Percentiles rank a stretch among this genome's conserved stretches.
These are phyloP conservation scores for Hsuehochloa calcarea DNA, from an alignment of 176 grass and related monocot genomes.

Conservation along the genomic window DNA sequence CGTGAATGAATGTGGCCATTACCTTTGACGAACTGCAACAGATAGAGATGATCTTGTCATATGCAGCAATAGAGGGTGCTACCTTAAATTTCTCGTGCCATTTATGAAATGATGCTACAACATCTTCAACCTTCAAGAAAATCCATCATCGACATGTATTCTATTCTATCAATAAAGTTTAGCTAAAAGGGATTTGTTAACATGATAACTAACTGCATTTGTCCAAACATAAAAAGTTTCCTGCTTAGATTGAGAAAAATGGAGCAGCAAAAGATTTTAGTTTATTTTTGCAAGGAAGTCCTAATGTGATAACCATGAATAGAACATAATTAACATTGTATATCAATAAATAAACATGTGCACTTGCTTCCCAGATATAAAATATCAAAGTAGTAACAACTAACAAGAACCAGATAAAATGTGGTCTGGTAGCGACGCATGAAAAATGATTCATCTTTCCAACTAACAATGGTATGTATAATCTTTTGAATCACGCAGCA, in stretches of 20 bases:
- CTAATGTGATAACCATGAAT: constrained; percentile 3
- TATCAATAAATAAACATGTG: constrained; percentile 16
- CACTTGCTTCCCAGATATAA: constrained; percentile 6
- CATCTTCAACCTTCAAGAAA: constrained; percentile 78
- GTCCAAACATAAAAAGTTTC: neutral
- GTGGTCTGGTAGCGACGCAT: neutral
- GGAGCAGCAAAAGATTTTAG: neutral
- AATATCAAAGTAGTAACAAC: constrained; percentile 11
- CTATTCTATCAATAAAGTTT: constrained; percentile 11
- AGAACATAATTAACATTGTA: neutral
- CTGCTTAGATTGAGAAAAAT: neutral
- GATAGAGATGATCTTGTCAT: constrained; percentile 56
- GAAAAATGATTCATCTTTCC: constrained; percentile 22
- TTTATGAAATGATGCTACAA: constrained; percentile 52
- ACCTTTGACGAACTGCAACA: constrained; percentile 73
- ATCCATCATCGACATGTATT: constrained; percentile 23
- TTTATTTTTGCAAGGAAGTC: neutral
- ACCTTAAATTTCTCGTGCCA: constrained; percentile 74
- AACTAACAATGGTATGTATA: neutral
- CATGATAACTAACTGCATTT: constrained; percentile 13
- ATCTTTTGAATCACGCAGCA: neutral
- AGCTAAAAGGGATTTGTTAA: constrained; percentile 24
- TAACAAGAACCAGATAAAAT: neutral
- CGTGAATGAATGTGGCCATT: constrained; percentile 24
- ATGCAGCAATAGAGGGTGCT: constrained; percentile 48